Percentiles rank a stretch among this genome's conserved stretches.
phyloP scores from a whole-genome alignment of 1,139 yeast genomes.

The Nadsonia commutata region DNA sequence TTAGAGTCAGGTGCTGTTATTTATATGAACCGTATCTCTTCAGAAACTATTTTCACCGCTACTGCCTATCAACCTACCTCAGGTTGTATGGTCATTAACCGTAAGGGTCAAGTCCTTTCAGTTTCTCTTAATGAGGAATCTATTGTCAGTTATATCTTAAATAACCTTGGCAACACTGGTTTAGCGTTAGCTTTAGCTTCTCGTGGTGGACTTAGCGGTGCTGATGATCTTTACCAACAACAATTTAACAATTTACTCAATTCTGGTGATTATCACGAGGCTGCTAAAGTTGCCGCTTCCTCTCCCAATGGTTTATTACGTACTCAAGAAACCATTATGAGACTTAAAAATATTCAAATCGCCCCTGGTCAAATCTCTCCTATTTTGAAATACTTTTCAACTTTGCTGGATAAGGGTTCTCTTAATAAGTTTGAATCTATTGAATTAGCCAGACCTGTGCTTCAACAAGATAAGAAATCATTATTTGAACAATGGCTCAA shows the following conservation, averaged over 20 bases:
- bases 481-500: constrained; percentile 92
- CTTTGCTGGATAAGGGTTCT: constrained; percentile 83
- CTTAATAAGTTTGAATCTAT: constrained; percentile 87
- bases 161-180: constrained; percentile 72
- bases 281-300: constrained; percentile 95
- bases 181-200: constrained; percentile 82
- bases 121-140: constrained; percentile 80
- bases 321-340: constrained; percentile 88
- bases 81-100: constrained; percentile 88
- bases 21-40: constrained; percentile 92
- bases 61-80: constrained; percentile 42
- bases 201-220: constrained; percentile 95
- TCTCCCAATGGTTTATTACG: constrained; percentile 71
- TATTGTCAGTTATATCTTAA: constrained; percentile 79
- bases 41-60: constrained; percentile 92
- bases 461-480: constrained; percentile 91
- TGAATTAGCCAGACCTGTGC: constrained; percentile 88
- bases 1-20: constrained; percentile 83
- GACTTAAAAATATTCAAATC: constrained; percentile 84
- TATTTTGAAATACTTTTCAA: constrained; percentile 81
- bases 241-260: constrained; percentile 78
- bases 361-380: constrained; percentile 95
- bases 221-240: constrained; percentile 79
- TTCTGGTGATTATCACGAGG: constrained; percentile 78
- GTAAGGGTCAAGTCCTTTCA: constrained; percentile 87